These are phyloP conservation scores for Calonectria montana DNA, from an alignment of 2,329 filamentous ascomycete genomes.

Conservation along the genomic window DNA sequence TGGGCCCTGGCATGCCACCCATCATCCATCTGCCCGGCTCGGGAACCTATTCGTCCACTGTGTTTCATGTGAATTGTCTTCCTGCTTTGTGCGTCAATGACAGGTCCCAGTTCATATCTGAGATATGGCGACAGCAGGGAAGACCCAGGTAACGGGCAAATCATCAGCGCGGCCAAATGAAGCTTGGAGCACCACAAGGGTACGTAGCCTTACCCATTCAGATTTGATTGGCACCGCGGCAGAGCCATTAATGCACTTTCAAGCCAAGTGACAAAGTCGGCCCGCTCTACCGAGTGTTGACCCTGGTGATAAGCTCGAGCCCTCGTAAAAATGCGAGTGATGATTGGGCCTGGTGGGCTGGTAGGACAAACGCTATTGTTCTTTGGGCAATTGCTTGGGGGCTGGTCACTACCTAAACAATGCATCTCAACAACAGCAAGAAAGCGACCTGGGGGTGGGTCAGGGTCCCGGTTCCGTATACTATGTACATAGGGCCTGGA, in stretches of 20 bases:
- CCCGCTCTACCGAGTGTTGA: neutral
- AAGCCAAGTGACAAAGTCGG: conserved; percentile 1
- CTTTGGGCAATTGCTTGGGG: neutral
- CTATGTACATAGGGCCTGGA: too few species aligned
- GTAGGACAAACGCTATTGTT: neutral
- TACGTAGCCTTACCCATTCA: neutral
- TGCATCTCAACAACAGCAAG: neutral
- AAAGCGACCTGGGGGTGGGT: neutral
- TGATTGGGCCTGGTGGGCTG: neutral
- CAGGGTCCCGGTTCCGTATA: neutral
- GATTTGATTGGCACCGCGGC: neutral
- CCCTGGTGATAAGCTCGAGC: neutral
- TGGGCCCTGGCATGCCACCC: neutral
- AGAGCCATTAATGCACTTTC: neutral
- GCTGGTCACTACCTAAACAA: neutral
- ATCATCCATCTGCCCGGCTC: conserved; percentile 3
- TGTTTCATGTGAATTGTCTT: neutral
- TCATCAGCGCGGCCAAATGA: neutral
- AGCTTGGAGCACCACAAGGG: neutral
- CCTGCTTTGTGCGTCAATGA: neutral
- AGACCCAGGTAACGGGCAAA: neutral
- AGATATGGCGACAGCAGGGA: neutral
- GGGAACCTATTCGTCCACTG: neutral
- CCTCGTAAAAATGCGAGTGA: neutral
- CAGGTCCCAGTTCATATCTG: neutral